Conservation (phyloP, 2,329 filamentous ascomycete species). For the Neofusicoccum kwambonambiense region DNA sequence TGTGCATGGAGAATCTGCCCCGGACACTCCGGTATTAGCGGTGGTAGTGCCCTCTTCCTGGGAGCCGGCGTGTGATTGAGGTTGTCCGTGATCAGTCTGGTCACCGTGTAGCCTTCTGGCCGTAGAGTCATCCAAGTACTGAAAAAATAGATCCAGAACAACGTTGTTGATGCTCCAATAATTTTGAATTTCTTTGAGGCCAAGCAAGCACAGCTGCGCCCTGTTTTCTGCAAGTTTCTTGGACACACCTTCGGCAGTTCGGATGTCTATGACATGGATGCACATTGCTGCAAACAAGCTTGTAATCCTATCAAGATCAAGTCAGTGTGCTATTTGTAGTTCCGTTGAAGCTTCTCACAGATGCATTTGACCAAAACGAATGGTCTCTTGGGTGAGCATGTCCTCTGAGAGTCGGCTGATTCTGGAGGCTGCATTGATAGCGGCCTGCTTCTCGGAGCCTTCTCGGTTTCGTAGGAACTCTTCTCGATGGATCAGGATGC, state of each 20-base stretch:
- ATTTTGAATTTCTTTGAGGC: conserved; percentile 49
- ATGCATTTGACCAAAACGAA: conserved; percentile 48
- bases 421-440: conserved; percentile 46
- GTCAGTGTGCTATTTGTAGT: not conserved
- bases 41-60: too few relatives aligned
- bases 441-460: conserved; percentile 38
- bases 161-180: conserved; percentile 52
- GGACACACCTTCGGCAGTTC: conserved; percentile 37
- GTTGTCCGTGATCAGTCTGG: not conserved
- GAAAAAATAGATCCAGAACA: conserved; percentile 50
- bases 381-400: conserved; percentile 44
- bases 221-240: conserved; percentile 49
- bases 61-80: not conserved
- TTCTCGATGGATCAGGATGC: conserved; percentile 47
- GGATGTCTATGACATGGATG: conserved; percentile 48
- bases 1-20: not conserved
- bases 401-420: conserved; percentile 51
- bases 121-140: conserved; percentile 47
- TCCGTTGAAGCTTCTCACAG: conserved; percentile 21
- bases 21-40: too few relatives aligned
- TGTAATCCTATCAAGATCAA: conserved; percentile 38
- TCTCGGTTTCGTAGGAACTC: conserved; percentile 40
- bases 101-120: conserved; percentile 35
- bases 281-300: conserved; percentile 50
- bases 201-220: conserved; percentile 49